Base-by-base conservation (phyloP, 257 asterid species). In the Solanum infundibuliforme region DNA sequence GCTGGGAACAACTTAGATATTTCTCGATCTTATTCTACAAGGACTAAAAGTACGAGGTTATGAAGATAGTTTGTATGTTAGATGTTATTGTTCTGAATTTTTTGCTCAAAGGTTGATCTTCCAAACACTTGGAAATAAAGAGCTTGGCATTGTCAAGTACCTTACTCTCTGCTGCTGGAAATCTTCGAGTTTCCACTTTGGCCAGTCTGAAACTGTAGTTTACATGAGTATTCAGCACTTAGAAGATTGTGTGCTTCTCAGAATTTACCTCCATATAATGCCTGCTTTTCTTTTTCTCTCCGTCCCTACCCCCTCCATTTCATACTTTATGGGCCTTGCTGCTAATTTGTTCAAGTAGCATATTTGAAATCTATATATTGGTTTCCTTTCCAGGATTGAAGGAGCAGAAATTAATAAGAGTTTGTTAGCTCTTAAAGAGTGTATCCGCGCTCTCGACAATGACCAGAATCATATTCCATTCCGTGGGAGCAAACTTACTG, bases 391-490 rank as follows among this genome's bases (percentile, higher is more conserved):
- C 94, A 98, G 99, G 92, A 98, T 98, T 87, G 99, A 98, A 91
- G 99, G 99, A 85, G 99, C 99, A 88, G 99, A 98, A 92, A 98
- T 98, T 88, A 98, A 98, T 92, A 98, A 96, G 95, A 98, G 99
- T 90, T 93, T 98, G 81, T 90, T 98, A 92, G 99, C 99, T 83
- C 95, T 98, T 16, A 98, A 98, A 93, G 99, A 98, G 91, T 98
- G 99, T 87, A 98, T 98, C 58, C 98, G 99, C 48, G 99, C 99
- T 87, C 98, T 98, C n/a, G 99, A 98, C 92, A 98, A 95, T 86
- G 99, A 98, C 89, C 99, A 98, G 92, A 92, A 95, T 89, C 99
- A 98, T 90, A 98, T 98, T 88, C 99, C 99, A 87, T 98, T 98
- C 88, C 99, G 99, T 83, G 99, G 99, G 87, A 98, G 99, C 93